phyloP scores from a whole-genome alignment of 164 flowering plant species.

The Tetracentron sinense region DNA sequence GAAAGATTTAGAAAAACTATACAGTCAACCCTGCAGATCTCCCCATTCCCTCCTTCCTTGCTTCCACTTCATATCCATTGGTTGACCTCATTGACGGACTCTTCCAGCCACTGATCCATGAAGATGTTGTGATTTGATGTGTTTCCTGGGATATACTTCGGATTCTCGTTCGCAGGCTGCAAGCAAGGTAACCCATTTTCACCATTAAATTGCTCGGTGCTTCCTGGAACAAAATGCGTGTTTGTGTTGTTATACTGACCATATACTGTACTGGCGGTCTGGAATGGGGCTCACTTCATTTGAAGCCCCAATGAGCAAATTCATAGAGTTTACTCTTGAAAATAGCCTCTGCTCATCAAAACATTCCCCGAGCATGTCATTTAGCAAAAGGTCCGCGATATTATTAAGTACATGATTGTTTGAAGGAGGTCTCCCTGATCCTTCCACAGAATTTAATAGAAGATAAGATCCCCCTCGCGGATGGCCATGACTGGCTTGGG shows the following conservation, averaged over 20 bases:
- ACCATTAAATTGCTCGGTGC: not conserved
- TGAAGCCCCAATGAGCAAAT: not conserved
- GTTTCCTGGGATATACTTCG: not conserved
- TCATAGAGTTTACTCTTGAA: not conserved
- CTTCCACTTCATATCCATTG: too few species aligned
- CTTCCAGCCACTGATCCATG: too few species aligned
- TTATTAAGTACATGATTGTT: too few species aligned
- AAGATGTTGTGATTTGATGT: not conserved
- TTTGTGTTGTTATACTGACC: not conserved
- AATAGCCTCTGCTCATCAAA: not conserved
- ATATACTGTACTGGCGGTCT: not conserved
- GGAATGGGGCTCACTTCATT: not conserved
- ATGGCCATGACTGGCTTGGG: not conserved
- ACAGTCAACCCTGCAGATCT: too few species aligned
- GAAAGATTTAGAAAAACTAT: too few species aligned
- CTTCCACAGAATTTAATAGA: not conserved
- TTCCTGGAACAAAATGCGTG: not conserved
- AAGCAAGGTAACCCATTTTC: not conserved
- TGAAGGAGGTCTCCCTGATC: not conserved
- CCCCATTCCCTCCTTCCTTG: too few species aligned
- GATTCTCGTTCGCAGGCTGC: not conserved
- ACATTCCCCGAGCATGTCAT: not conserved
- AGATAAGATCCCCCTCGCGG: not conserved
- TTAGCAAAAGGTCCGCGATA: not conserved
- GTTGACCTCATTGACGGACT: too few species aligned